Base-by-base conservation (phyloP, 441 rosid genomes). In the Eutrema salsugineum region DNA sequence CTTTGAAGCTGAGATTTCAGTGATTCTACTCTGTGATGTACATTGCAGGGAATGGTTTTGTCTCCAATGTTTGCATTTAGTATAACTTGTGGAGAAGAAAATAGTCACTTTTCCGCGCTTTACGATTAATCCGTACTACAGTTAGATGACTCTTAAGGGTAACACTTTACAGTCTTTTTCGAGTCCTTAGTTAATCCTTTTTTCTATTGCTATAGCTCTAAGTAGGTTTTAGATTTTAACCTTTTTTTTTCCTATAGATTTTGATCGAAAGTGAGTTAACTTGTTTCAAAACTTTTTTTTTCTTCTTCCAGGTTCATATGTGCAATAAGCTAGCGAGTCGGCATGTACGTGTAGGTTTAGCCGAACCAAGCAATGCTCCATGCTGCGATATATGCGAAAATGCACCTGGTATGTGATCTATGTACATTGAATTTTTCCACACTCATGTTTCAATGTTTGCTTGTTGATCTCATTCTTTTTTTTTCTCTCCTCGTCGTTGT, bases 261-360 rank as follows among this genome's bases (percentile, higher is more conserved):
- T 19, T 59, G 39, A 16, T 43, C 1, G 16, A 62, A 44, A 38
- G 16, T 11, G 5, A 12, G 5, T 40, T 50, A 33, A 51, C 20
- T 57, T 73, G 71, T 66, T 33, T 59, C 16, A 20, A 32, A 50
- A 12, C 47, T 22, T 9, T 49, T 17, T 6, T 46, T 10, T 3
- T 57, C 19, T 22, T 7, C 3, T 71, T 73, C 76, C 83, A 93
- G 98, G 97, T 91, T 40, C 98, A 91, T 71, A 73, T 81, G 88
- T 91, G 96, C 70, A 93, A 93, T 73, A 93, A 93, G 87, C 91
- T 93, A 46, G 98, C 98, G 51, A 87, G 91, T 77, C 84, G 95
- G 30, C 98, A 93, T 80, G 87, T 91, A 40, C 79, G 98, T 35
- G 96, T 91, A 38, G 94, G 97, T 62, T 85, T 91, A 35, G 95